A percentile compares a stretch with the other conserved stretches of the same genome.
Conservation (phyloP, 345 rosid species). For the Turritis glabra region DNA sequence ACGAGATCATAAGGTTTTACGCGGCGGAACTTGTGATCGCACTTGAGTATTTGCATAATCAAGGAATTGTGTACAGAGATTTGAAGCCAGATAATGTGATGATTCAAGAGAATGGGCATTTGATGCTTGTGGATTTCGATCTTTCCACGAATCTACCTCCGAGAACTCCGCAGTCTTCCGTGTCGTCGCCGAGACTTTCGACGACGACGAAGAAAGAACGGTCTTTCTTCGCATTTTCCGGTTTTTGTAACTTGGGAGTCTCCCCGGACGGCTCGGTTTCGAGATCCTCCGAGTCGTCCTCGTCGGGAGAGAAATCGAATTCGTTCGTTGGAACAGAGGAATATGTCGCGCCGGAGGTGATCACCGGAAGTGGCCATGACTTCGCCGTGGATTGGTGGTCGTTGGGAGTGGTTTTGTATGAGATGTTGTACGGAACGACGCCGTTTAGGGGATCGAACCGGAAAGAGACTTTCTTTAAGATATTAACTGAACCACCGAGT, state of each 20-base stretch:
- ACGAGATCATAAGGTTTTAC: slow-evolving; percentile 70
- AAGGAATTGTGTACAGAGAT: slow-evolving; percentile 77
- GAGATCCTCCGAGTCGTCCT: slow-evolving; percentile 8
- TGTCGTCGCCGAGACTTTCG: not conserved
- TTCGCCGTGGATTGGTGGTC: slow-evolving; percentile 92
- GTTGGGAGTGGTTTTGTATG: slow-evolving; percentile 69
- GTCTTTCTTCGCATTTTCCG: slow-evolving; percentile 15
- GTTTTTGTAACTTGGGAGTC: slow-evolving; percentile 51
- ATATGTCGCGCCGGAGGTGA: slow-evolving; percentile 84
- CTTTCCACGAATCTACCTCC: slow-evolving; percentile 69
- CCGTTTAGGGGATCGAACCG: slow-evolving; percentile 66
- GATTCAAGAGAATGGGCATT: slow-evolving; percentile 79
- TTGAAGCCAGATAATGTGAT: slow-evolving; percentile 80
- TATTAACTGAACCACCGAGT: slow-evolving; percentile 51
- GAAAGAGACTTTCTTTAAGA: slow-evolving; percentile 64
- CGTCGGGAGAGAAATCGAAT: slow-evolving; percentile 53
- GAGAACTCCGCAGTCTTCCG: slow-evolving; percentile 28
- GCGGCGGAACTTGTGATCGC: slow-evolving; percentile 84
- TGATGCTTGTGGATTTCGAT: slow-evolving; percentile 93
- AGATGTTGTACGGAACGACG: slow-evolving; percentile 80
- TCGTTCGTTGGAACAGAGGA: slow-evolving; percentile 92
- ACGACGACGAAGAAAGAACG: slow-evolving; percentile 23
- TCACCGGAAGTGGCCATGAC: slow-evolving; percentile 70
- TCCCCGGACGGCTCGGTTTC: slow-evolving; percentile 38
- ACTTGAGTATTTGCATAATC: slow-evolving; percentile 65